Evolutionary conservation across 768 basidiomycete species (phyloP), one percentile per base, ranked within the genome.

Genomic region (Tylopilus balloui): DNA sequence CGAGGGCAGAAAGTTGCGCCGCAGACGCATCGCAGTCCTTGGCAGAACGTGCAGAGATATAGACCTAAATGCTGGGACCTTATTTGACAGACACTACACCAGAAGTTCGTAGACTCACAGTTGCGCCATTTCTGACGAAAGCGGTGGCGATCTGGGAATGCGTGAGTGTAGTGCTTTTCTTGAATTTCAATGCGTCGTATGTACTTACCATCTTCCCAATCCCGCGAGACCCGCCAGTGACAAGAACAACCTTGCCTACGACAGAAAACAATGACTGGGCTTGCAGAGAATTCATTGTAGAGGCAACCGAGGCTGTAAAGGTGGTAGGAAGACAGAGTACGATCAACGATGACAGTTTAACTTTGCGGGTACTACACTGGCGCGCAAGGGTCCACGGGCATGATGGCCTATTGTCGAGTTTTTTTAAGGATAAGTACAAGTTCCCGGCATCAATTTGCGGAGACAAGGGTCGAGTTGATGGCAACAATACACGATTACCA

Each of bases 151-250:
- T 83, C 83, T 83, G 50, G 48, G 28, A 56, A 13, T 11, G 10
- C 43, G 37, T 55, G 50, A 61, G 24, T 37, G 8, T 56, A 48
- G 17, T n/a, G 17, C 19, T 29, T 25, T 35, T 38, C 35, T 34
- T 28, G 45, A 34, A 7, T 8, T n/a, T 34, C 6, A n/a, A 34
- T 34, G 34, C 14, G 27, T n/a, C n/a, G n/a, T n/a, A n/a, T n/a
- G n/a, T 14, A 64, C 70, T 52, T 42, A 76, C 79, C 79, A 81
- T 81, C 69, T 80, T 83, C 5, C 84, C 83, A 25, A 85, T 75
- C 6, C 84, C 84, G 49, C 80, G 70, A 24, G 78, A 80, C 11
- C 84, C 85, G 7, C 85, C 85, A 4, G 83, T 84, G 32, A 84
- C 73, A 20, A 86, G 70, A 5, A 83, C 80, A 14, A 78, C 70